phyloP scores from a whole-genome alignment of 2,329 filamentous ascomycete species.

The Zymoseptoria ardabiliae region DNA sequence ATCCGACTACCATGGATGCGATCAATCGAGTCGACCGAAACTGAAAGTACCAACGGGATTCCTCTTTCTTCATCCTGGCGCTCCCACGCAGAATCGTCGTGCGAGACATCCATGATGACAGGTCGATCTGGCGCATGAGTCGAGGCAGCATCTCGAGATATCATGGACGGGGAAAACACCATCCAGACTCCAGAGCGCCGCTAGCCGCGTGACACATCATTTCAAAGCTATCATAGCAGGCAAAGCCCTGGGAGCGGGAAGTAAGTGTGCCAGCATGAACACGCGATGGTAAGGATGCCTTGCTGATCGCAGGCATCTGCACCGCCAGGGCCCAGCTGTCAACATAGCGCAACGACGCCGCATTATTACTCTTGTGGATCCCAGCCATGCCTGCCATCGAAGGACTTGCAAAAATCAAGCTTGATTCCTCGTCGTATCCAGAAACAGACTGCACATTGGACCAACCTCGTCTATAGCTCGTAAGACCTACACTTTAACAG shows the following conservation, averaged over 20 bases:
- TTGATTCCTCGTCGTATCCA: neutral
- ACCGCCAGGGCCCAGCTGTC: neutral
- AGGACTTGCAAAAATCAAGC: neutral
- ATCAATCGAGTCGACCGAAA: neutral
- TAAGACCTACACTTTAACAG: neutral
- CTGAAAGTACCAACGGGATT: neutral
- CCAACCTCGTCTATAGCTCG: neutral
- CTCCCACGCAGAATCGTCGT: neutral
- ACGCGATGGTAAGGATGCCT: neutral
- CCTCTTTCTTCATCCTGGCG: neutral
- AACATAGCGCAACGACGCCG: neutral
- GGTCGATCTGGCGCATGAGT: neutral
- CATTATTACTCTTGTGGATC: neutral
- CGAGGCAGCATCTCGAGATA: neutral
- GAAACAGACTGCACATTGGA: neutral
- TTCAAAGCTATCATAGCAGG: neutral
- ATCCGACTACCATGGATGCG: neutral
- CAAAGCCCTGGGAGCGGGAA: neutral
- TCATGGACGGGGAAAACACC: neutral
- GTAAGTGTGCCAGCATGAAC: neutral
- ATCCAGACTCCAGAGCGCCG: no score
- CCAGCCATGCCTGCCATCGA: neutral
- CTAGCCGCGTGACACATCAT: neutral
- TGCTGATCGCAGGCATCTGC: neutral
- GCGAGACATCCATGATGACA: neutral